Conservation (phyloP, 1,139 yeast genomes). For the Zygosaccharomyces pseudobailii region DNA sequence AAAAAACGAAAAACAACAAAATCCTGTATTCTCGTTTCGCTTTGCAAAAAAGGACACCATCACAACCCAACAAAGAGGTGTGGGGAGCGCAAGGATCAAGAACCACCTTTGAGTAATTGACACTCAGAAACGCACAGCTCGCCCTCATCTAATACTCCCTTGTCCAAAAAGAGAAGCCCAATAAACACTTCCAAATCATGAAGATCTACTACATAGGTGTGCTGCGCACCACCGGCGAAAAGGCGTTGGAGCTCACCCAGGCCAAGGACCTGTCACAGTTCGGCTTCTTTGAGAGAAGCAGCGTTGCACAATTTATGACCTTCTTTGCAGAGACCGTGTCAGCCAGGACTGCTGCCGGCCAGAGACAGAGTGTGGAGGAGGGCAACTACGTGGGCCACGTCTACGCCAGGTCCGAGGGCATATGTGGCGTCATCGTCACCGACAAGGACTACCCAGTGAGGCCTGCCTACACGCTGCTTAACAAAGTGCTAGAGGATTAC, state of each 20-base stretch:
- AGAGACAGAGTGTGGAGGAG: constrained; percentile 92
- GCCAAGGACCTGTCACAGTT: constrained; percentile 82
- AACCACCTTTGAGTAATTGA: too few relatives aligned
- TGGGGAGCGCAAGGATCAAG: neutral
- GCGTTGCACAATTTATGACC: constrained; percentile 85
- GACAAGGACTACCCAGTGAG: constrained; percentile 96
- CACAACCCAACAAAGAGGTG: neutral
- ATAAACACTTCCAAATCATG: constrained; percentile 41
- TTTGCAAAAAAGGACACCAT: neutral
- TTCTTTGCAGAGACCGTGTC: constrained; percentile 90
- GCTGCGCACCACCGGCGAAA: constrained; percentile 57
- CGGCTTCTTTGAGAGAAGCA: constrained; percentile 77
- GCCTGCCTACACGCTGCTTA: constrained; percentile 92
- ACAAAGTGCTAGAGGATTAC: constrained; percentile 88
- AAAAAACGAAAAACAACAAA: too few relatives aligned
- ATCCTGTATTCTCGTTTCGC: neutral
- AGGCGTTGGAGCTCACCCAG: constrained; percentile 69
- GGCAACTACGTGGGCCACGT: constrained; percentile 88
- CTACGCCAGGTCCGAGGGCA: constrained; percentile 82
- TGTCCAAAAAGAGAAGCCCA: too few relatives aligned
- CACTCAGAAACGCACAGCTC: too few relatives aligned
- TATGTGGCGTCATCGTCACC: constrained; percentile 88
- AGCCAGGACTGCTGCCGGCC: constrained; percentile 80
- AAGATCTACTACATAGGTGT: constrained; percentile 88
- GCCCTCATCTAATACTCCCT: too few relatives aligned